Evolutionary conservation across 1,139 yeast species (phyloP).

Genomic region (Debaryomycetaceae sp.): DNA sequence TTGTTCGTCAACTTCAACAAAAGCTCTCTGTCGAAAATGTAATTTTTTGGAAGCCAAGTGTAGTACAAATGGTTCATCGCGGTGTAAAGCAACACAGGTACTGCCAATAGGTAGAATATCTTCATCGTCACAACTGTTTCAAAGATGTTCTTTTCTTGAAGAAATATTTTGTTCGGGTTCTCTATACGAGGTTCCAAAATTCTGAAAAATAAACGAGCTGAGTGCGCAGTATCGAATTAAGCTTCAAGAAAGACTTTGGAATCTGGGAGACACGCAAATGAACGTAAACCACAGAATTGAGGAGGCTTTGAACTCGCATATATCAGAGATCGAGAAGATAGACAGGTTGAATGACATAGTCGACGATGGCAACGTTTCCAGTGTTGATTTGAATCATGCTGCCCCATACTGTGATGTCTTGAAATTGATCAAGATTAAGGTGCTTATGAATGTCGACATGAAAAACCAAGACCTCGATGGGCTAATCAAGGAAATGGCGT

Average conservation of each 20-base stretch:
- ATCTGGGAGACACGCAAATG: neutral
- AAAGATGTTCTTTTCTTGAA: neutral
- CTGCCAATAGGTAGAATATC: constrained; percentile 15
- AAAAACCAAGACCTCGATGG: neutral
- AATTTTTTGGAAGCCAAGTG: constrained; percentile 69
- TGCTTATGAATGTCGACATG: neutral
- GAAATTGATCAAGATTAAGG: neutral
- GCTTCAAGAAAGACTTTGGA: neutral
- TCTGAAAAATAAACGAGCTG: neutral
- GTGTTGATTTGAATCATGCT: neutral
- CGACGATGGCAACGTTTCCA: neutral
- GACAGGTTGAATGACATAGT: neutral
- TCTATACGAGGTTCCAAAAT: neutral
- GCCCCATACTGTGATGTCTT: neutral
- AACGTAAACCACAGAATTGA: neutral
- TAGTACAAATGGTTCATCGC: constrained; percentile 43
- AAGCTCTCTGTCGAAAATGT: constrained; percentile 51
- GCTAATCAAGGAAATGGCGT: neutral
- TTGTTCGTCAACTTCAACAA: constrained; percentile 49
- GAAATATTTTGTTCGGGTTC: neutral
- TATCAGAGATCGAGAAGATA: neutral
- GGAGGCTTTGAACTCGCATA: neutral
- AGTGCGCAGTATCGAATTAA: no score
- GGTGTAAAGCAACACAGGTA: constrained; percentile 24
- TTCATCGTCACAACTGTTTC: constrained; percentile 13